Base-by-base conservation (phyloP, 371 early-diverging fungal genomes). In the Choanephora cucurbitarum region DNA sequence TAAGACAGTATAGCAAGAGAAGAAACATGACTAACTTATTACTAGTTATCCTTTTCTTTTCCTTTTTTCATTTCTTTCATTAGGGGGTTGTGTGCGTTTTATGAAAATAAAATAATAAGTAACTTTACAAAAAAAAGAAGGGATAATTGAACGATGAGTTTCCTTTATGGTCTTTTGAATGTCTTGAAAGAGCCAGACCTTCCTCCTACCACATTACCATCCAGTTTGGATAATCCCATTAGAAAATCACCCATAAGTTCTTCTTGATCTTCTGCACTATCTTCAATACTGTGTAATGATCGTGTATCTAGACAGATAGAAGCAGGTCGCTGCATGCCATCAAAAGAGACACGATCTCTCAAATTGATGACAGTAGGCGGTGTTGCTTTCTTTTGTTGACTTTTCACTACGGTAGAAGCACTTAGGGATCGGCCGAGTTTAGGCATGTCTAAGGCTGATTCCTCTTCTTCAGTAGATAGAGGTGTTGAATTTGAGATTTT, bases 211-310 rank as follows among this genome's bases (percentile, higher is more conserved):
- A 80, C 69, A 59, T 77, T 68, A 6, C 73, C 80, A 34, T 69
- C 69, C 52, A 73, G 15, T 24, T 62, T 71, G 45, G 62, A 72
- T 14, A 80, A 56, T 3, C 70, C 69, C 11, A 64, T 56, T 15
- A 80, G 49, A 55, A 80, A 80, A 55, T 75, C 77, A 19, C 80
- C 80, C 57, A 80, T 60, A 7, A 67, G 14, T 19, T 75, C 73
- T 17, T 67, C 72, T 34, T 55, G 43, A 1, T 67, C 62, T 28
- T 62, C 62, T 8, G 48, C 21, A 14, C 64, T 55, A 33, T 54
- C 53, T 28, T 66, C 55, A 3, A 55, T 47, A 6, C 60, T 63
- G n/a, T 59, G 55, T 22, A 70, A 49, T 8, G 69, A 68, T 5
- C 77, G 56, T 14, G 77, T 73, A 40, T 77, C 77, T 9, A 73